Conservation (phyloP, 2,329 filamentous ascomycete species). For the Aureobasidium sp. region DNA sequence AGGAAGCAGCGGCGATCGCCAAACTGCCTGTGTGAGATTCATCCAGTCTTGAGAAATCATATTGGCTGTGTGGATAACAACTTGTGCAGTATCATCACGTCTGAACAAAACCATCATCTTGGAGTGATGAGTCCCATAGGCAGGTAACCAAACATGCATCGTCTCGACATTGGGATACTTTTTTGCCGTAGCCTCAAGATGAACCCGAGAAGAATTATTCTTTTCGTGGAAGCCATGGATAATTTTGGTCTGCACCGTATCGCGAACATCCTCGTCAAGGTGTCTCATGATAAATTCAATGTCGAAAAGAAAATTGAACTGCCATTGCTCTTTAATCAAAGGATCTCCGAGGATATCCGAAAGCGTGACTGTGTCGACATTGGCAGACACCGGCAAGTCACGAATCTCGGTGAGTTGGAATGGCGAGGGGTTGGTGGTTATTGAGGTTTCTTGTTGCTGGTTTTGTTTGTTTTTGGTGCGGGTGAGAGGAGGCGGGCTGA, state of each 20-base stretch:
- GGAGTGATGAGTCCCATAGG: constrained; percentile 79
- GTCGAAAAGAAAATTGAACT: constrained; percentile 63
- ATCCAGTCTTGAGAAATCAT: constrained; percentile 85
- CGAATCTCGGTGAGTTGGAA: constrained; percentile 64
- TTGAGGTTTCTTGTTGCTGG: neutral
- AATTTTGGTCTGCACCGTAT: constrained; percentile 49
- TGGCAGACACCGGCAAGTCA: constrained; percentile 54
- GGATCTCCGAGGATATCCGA: constrained; percentile 66
- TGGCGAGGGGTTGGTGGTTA: constrained; percentile 46
- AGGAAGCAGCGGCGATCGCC: constrained; percentile 67
- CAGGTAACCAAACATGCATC: constrained; percentile 70
- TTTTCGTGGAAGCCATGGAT: constrained; percentile 61
- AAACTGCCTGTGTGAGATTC: constrained; percentile 80
- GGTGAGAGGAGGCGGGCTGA: neutral
- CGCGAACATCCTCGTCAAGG: constrained; percentile 51
- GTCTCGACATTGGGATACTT: constrained; percentile 62
- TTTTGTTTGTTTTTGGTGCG: constrained; percentile 7
- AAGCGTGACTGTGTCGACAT: constrained; percentile 60
- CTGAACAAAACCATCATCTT: constrained; percentile 84
- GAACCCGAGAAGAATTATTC: constrained; percentile 54
- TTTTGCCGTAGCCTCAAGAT: constrained; percentile 54
- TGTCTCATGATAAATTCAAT: constrained; percentile 54
- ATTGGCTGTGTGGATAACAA: constrained; percentile 84
- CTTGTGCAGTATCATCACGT: constrained; percentile 67
- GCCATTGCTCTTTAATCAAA: constrained; percentile 64